phyloP scores from a whole-genome alignment of 768 basidiomycete species.

The Psilocybe sp. region DNA sequence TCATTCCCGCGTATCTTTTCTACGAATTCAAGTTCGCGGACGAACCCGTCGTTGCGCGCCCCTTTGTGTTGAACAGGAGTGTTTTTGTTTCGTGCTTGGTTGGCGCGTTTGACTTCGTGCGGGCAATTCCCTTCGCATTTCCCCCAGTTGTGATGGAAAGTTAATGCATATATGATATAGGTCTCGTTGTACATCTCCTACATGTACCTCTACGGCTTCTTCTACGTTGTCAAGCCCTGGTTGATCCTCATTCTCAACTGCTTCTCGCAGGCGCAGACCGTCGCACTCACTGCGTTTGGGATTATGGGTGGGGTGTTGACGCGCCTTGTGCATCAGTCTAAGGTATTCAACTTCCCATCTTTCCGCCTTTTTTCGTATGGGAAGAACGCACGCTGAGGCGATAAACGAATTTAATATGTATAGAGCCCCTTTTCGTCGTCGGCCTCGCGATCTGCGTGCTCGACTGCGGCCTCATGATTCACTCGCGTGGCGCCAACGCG shows the following conservation, averaged over 20 bases:
- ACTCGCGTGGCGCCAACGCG: too few species aligned
- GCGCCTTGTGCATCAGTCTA: constrained; percentile 51
- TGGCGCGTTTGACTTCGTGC: constrained; percentile 53
- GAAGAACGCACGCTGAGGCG: too few species aligned
- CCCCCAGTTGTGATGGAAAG: too few species aligned
- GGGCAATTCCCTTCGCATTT: neutral
- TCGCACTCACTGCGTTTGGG: constrained; percentile 61
- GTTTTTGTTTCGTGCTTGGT: constrained; percentile 59
- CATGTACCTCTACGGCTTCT: constrained; percentile 75
- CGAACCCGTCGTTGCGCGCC: constrained; percentile 57
- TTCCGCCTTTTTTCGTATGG: too few species aligned
- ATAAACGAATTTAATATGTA: too few species aligned
- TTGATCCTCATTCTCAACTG: constrained; percentile 54
- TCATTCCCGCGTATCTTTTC: constrained; percentile 39
- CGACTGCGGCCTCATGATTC: too few species aligned
- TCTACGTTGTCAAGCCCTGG: constrained; percentile 52
- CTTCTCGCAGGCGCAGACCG: constrained; percentile 58
- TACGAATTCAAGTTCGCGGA: constrained; percentile 52
- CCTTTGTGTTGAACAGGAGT: constrained; percentile 57
- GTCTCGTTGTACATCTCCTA: constrained; percentile 62
- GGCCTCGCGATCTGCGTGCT: too few species aligned
- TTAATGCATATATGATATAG: constrained; percentile 28
- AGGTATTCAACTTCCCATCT: constrained; percentile 45
- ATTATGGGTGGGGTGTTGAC: constrained; percentile 58
- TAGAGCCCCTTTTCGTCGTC: too few species aligned